These are phyloP conservation scores for Plenodomus lindquistii DNA, from an alignment of 2,329 filamentous ascomycete species.

Conservation along the genomic window DNA sequence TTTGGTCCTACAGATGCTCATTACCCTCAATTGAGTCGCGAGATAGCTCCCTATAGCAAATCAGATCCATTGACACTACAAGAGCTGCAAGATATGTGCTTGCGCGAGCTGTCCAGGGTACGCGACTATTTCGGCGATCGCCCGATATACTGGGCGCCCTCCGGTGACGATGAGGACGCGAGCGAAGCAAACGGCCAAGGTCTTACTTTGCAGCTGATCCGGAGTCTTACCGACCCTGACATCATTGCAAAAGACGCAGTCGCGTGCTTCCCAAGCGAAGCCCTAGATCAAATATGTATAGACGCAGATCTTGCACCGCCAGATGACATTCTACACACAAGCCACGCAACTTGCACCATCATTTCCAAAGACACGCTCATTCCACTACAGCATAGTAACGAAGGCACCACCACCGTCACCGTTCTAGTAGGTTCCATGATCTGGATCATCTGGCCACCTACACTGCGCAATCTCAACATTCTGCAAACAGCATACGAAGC, in stretches of 20 bases:
- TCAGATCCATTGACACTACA: slow-evolving; percentile 2
- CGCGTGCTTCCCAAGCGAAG: slow-evolving; percentile 12
- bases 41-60: slow-evolving; percentile 10
- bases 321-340: slow-evolving; percentile 4
- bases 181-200: background rate
- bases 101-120: slow-evolving; percentile 6
- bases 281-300: slow-evolving; percentile 9
- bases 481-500: slow-evolving; percentile 13
- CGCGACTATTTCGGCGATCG: slow-evolving; percentile 4
- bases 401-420: slow-evolving; percentile 16
- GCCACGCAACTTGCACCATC: slow-evolving; percentile 6
- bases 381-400: slow-evolving; percentile 20
- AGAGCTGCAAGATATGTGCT: slow-evolving; percentile 14
- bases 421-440: slow-evolving; percentile 18
- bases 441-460: slow-evolving; percentile 31
- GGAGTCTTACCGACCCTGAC: slow-evolving; percentile 3
- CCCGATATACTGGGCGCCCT: slow-evolving; percentile 1
- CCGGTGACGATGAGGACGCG: background rate
- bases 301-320: background rate
- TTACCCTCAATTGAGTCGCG: slow-evolving; percentile 13
- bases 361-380: slow-evolving; percentile 9
- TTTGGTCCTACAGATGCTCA: slow-evolving; percentile 6
- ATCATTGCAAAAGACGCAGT: background rate
- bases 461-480: slow-evolving; percentile 14
- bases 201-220: slow-evolving; percentile 6